Base-by-base conservation (phyloP, 176 grass and related monocot genomes). In the Aegilops longissima region DNA sequence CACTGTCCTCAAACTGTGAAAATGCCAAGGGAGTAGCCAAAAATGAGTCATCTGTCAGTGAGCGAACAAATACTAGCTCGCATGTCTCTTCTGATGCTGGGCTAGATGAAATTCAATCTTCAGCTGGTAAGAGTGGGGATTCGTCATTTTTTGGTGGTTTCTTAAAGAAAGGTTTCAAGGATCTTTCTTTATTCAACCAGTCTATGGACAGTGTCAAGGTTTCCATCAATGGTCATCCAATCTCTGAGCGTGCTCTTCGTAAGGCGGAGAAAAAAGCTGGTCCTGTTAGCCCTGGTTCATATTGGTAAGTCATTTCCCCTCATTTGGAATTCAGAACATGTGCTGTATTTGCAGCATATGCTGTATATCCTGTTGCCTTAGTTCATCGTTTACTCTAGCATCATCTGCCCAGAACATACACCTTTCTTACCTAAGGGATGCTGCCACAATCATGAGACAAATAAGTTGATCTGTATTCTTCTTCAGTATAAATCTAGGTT, bases 251-350 rank as follows among this genome's bases (percentile, higher is more conserved):
- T 12, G 84, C 86, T 80, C 86, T 96, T 82, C 86, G 88, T 80
- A 93, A 90, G 67, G 93, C 93, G 45, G 96, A 98, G 87, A 92
- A 94, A 85, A 90, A 96, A 84, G 86, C 92, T 66, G 96, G 96
- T 36, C 90, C 82, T 27, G 83, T 98, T 59, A 65, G 82, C 88
- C 93, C 92, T 80, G 96, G 96, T 88, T 89, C 93, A 70, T 98
- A 98, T 79, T 98, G 96, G 96, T 96, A 91, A 94, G 78, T 79
- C 30, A 86, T 27, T 66, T 84, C 7, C 14, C 64, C 30, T 2
- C 27, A 29, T 6, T 6, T 63, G 52, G 39, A 51, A 17, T 77
- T 81, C 8, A 30, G 5, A 88, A 14, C 13, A 3, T 21, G 34
- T 84, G 4, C 18, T 84, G 38, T 31, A 62, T 86, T 62, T 51